These are phyloP conservation scores for Prunus salicina DNA, from an alignment of 306 rosid species.

Conservation along the genomic window DNA sequence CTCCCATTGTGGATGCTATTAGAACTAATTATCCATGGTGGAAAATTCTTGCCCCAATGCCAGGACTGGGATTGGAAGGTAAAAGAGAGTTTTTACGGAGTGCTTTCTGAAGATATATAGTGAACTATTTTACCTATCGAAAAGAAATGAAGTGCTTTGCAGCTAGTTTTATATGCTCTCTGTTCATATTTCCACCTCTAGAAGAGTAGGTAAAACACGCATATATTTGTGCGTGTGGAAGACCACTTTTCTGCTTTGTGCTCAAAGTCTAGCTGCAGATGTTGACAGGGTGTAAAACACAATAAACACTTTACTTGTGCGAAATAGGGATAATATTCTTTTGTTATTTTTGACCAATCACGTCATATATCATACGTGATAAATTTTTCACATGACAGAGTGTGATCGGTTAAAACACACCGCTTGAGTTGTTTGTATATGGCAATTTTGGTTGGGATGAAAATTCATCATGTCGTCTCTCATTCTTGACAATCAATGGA, in stretches of 20 bases:
- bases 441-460: not conserved
- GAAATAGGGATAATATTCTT: accelerated
- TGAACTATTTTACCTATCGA: too few relatives aligned
- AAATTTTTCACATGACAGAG: too few relatives aligned
- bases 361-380: too few relatives aligned
- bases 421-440: not conserved
- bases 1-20: too few relatives aligned
- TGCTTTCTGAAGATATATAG: not conserved
- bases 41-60: too few relatives aligned
- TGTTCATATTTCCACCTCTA: not conserved
- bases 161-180: not conserved
- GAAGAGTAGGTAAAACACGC: not conserved
- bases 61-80: not conserved
- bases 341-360: too few relatives aligned
- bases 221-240: not conserved
- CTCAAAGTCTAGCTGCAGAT: not conserved
- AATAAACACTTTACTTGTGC: too few relatives aligned
- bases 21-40: not conserved
- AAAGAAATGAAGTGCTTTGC: not conserved
- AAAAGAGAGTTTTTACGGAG: not conserved
- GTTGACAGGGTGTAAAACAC: not conserved
- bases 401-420: too few relatives aligned
- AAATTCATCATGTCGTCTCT: not conserved
- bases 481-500: not conserved
- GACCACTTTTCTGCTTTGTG: not conserved